Evolutionary conservation across 495 filamentous ascomycete genomes (phyloP), one percentile per base, ranked within the genome.

Genomic region (Xylaria flabelliformis): DNA sequence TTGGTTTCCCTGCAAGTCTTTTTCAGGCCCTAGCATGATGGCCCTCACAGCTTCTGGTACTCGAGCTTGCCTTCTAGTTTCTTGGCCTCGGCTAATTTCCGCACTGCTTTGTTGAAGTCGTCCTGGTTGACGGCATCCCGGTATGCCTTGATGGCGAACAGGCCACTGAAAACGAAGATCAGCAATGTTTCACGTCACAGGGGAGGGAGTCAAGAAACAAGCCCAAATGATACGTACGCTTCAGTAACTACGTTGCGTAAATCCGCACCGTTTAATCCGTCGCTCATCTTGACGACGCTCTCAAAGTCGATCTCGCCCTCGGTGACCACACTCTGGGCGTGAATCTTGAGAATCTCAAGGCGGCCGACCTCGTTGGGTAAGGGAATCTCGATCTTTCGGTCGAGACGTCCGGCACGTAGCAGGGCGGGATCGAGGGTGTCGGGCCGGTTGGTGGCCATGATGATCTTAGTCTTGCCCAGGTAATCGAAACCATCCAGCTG

Each of bases 401-500:
- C 97, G 74, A 99, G 84, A 77, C 97, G 91, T 71, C 97, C 97
- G 26, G 97, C 97, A 82, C 97, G 90, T 65, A 99, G 85, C 70
- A 99, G 85, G 12, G 97, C 97, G 12, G 97, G 97, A 80, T 99
- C 97, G 24, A 99, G 89, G 2, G 97, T 99, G 81, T 99, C 97
- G 17, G 97, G 97, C 81, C 97, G 89, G 86, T 99, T 99, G 44
- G 97, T 99, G 36, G 97, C 97, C 97, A 99, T 99, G 85, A 98
- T 99, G 83, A 99, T 99, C 86, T 99, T 99, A 29, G 97, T 99
- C 88, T 98, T 97, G 69, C 97, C 97, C 6, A 99, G 87, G 82
- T 99, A 99, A 81, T 99, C 97, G 85, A 99, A 99, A 69, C 97
- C 97, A 81, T 99, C 97, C 58, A 99, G 90, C 81, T 99, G 97